Evolutionary conservation across 441 rosid species (phyloP).

Genomic region (Mallotus japonicus): DNA sequence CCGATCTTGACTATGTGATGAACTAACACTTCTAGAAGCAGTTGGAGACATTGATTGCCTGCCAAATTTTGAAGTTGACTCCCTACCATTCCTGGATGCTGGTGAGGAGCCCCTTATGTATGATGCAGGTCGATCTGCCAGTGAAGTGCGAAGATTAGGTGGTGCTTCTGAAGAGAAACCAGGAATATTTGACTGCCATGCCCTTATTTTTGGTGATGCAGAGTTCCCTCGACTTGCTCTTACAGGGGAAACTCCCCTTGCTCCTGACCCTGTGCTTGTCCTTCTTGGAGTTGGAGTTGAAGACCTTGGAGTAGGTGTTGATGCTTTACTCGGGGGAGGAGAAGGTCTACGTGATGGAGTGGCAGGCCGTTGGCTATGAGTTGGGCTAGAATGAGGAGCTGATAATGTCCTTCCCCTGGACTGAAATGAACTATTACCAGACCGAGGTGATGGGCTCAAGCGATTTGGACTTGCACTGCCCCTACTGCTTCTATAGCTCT

Average conservation of each 20-base stretch:
- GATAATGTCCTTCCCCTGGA: conserved; percentile 87
- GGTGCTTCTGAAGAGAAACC: conserved; percentile 97
- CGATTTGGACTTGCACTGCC: conserved; percentile 99
- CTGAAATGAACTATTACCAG: conserved; percentile 61
- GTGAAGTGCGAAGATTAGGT: conserved; percentile 93
- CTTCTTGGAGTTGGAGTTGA: conserved; percentile 78
- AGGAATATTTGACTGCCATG: conserved; percentile 92
- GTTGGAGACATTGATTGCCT: conserved; percentile 97
- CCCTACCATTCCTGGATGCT: conserved; percentile 88
- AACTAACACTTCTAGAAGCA: conserved; percentile 85
- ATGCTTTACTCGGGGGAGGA: conserved; percentile 69
- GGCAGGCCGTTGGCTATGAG: conserved; percentile 45
- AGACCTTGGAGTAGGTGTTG: conserved; percentile 65
- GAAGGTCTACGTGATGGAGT: conserved; percentile 79
- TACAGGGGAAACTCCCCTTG: conserved; percentile 79
- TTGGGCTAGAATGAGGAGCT: conserved; percentile 72
- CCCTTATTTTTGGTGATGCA: conserved; percentile 83
- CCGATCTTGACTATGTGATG: conserved; percentile 87
- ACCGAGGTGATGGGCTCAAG: conserved; percentile 85
- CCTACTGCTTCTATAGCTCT: conserved; percentile 84
- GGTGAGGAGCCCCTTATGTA: conserved; percentile 98
- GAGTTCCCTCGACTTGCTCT: conserved; percentile 78
- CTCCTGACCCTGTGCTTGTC: conserved; percentile 65
- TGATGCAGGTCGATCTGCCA: conserved; percentile 89
- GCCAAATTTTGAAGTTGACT: conserved; percentile 49